phyloP scores from a whole-genome alignment of 768 basidiomycete species.

The Mycena filopes region DNA sequence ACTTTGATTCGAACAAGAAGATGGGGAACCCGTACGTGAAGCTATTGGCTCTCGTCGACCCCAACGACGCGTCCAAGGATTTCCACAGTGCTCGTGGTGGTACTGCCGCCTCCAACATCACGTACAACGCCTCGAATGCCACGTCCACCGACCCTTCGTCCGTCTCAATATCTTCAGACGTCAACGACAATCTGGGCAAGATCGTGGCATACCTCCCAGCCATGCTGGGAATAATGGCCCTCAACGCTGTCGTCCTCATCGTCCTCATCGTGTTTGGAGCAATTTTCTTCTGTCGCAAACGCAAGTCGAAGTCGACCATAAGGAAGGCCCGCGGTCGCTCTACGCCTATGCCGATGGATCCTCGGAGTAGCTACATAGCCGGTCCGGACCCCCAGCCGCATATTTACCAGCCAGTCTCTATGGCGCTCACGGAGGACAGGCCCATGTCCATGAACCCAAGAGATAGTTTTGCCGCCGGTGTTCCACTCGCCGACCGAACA shows the following conservation, averaged over 20 bases:
- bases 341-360: constrained; percentile 68
- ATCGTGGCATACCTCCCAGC: constrained; percentile 76
- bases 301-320: constrained; percentile 43
- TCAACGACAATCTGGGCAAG: constrained; percentile 67
- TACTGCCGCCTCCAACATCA: constrained; percentile 71
- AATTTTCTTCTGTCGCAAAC: constrained; percentile 62
- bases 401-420: constrained; percentile 80
- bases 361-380: constrained; percentile 54
- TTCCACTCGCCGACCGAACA: constrained; percentile 32
- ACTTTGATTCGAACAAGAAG: constrained; percentile 69
- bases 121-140: constrained; percentile 64
- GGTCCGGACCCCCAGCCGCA: constrained; percentile 49
- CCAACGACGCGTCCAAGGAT: constrained; percentile 74
- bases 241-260: constrained; percentile 79
- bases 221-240: constrained; percentile 78
- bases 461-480: constrained; percentile 30
- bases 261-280: constrained; percentile 65
- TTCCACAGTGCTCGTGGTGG: constrained; percentile 79
- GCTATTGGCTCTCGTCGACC: constrained; percentile 74
- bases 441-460: constrained; percentile 34
- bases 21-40: constrained; percentile 86
- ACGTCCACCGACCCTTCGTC: constrained; percentile 51
- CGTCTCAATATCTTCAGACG: constrained; percentile 67
- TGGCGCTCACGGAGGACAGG: constrained; percentile 64
- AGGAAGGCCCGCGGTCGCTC: constrained; percentile 55